These are phyloP conservation scores for Biscogniauxia marginata DNA, from an alignment of 2,329 filamentous ascomycete genomes.

Conservation along the genomic window DNA sequence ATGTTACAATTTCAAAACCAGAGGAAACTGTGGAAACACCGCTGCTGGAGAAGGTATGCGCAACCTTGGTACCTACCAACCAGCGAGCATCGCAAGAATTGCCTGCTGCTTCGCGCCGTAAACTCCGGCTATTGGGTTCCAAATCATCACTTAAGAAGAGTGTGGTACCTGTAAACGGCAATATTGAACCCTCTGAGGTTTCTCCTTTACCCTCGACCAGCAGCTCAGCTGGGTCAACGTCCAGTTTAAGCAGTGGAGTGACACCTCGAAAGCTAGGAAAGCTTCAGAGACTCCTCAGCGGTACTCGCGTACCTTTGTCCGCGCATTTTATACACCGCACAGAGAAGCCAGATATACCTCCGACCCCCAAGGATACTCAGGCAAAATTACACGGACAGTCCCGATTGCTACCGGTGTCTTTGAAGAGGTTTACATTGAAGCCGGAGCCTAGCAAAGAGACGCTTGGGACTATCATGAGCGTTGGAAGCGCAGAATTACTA, in stretches of 20 bases:
- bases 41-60: not conserved
- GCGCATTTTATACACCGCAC: constrained; percentile 34
- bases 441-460: constrained; percentile 46
- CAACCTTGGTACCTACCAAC: not conserved
- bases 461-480: constrained; percentile 50
- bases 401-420: constrained; percentile 33
- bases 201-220: constrained; percentile 30
- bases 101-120: constrained; percentile 11
- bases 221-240: constrained; percentile 31
- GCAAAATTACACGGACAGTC: constrained; percentile 36
- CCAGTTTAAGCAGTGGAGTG: constrained; percentile 35
- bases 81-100: not conserved
- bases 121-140: constrained; percentile 3
- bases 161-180: constrained; percentile 5
- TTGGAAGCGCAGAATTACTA: constrained; percentile 43
- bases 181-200: constrained; percentile 20
- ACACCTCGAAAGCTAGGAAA: constrained; percentile 37
- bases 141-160: constrained; percentile 5
- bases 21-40: not conserved
- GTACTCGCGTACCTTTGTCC: constrained; percentile 32
- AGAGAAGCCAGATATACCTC: constrained; percentile 34
- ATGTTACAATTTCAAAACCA: not conserved
- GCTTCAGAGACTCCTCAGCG: constrained; percentile 41
- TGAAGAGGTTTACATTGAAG: constrained; percentile 38
- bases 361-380: constrained; percentile 36